These are phyloP conservation scores for Arthrobotrys entomopaga DNA, from an alignment of 2,329 filamentous ascomycete genomes.

Conservation along the genomic window DNA sequence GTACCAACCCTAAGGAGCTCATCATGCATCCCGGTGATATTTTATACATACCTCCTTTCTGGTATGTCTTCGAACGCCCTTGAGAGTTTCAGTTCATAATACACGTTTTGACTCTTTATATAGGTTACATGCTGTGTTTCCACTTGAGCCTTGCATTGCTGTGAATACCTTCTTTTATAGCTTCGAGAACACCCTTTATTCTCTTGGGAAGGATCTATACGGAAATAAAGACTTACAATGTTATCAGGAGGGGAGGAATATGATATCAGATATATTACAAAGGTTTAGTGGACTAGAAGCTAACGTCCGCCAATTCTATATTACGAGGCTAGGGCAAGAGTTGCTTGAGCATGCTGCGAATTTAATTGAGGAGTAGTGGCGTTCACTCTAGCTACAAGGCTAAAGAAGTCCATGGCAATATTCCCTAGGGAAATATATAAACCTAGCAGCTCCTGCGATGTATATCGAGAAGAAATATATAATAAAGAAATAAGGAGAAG, in stretches of 20 bases:
- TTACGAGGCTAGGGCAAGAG: slow-evolving; percentile 77
- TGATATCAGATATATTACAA: slow-evolving; percentile 74
- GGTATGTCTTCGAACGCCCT: slow-evolving; percentile 63
- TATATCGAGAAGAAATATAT: no score
- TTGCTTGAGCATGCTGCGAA: slow-evolving; percentile 63
- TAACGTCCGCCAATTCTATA: slow-evolving; percentile 78
- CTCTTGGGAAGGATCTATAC: slow-evolving; percentile 82
- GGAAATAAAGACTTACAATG: slow-evolving; percentile 85
- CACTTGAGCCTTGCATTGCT: slow-evolving; percentile 72
- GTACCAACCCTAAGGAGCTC: slow-evolving; percentile 71
- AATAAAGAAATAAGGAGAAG: no score
- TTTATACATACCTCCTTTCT: slow-evolving; percentile 82
- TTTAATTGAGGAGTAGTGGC: neutral
- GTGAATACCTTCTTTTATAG: slow-evolving; percentile 91
- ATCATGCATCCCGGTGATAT: slow-evolving; percentile 76
- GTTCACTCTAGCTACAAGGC: no score
- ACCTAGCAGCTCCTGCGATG: neutral
- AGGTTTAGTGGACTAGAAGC: slow-evolving; percentile 67
- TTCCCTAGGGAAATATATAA: neutral
- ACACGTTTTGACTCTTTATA: neutral
- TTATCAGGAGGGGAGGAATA: slow-evolving; percentile 81
- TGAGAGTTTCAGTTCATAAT: neutral
- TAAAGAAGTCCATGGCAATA: no score
- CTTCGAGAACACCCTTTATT: slow-evolving; percentile 72
- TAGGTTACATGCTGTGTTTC: slow-evolving; percentile 74